Conservation (phyloP, 2,329 filamentous ascomycete species). For the Septoria linicola region DNA sequence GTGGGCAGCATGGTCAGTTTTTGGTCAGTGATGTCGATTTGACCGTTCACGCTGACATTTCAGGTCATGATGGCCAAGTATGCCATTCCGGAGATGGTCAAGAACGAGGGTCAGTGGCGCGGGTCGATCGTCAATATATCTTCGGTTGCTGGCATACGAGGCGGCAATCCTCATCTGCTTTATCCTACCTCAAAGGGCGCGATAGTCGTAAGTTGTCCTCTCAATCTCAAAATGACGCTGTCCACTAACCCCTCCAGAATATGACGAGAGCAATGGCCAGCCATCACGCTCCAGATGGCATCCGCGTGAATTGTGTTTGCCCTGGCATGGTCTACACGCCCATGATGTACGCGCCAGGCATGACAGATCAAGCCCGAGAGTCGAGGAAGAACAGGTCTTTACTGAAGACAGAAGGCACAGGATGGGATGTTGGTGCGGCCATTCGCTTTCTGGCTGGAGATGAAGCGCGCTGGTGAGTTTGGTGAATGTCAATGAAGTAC, state of each 20-base stretch:
- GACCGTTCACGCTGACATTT: not conserved
- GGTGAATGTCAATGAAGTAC: slow-evolving; percentile 21
- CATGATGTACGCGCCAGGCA: slow-evolving; percentile 54
- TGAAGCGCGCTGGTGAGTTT: slow-evolving; percentile 50
- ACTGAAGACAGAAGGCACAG: slow-evolving; percentile 55
- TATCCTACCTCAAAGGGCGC: slow-evolving; percentile 57
- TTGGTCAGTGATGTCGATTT: not conserved
- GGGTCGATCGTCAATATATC: slow-evolving; percentile 63
- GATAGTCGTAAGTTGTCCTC: slow-evolving; percentile 42
- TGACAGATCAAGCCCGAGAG: slow-evolving; percentile 52
- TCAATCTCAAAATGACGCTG: too few relatives aligned
- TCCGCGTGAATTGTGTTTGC: slow-evolving; percentile 58
- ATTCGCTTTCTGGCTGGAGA: slow-evolving; percentile 54
- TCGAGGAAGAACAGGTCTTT: slow-evolving; percentile 52
- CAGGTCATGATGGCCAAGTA: slow-evolving; percentile 59
- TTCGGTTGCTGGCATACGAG: slow-evolving; percentile 58
- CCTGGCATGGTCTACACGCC: slow-evolving; percentile 57
- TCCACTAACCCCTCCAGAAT: slow-evolving; percentile 39
- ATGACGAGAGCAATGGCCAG: slow-evolving; percentile 58
- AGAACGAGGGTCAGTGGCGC: slow-evolving; percentile 50
- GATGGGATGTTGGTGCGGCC: slow-evolving; percentile 54
- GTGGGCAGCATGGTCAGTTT: slow-evolving; percentile 59
- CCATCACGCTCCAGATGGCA: slow-evolving; percentile 52
- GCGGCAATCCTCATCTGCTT: slow-evolving; percentile 54
- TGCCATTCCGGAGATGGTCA: slow-evolving; percentile 59